Base-by-base conservation (phyloP, 2,329 filamentous ascomycete species). In the Fusarium multiceps region DNA sequence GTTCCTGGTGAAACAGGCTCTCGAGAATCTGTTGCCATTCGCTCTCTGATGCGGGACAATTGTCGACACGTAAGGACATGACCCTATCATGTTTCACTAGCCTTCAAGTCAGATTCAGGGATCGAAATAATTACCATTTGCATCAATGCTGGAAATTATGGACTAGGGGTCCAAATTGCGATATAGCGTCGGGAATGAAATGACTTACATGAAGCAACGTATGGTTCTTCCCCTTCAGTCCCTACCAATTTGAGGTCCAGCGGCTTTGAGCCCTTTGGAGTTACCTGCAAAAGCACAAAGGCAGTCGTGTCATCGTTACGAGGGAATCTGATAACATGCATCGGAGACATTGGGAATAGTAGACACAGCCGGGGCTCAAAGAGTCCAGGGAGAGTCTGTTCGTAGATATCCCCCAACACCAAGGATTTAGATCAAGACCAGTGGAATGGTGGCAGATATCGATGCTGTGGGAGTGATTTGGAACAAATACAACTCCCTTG, bases 231-330 rank as follows among this genome's bases (percentile, higher is more conserved):
- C 57, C 88, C 88, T 73, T 94, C 91, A 30, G 91, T 93, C 34
- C 87, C 91, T 34, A 90, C 83, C 30, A 94, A 78, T 75, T 88
- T 89, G 48, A 92, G 78, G 77, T 93, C 90, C 30, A 93, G 80
- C 2, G 85, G 83, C 60, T 83, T 83, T 37, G 82, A 80, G 40
- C 81, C 82, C 58, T 78, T 84, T 23, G 85, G 80, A 4, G 82
- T 82, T 59, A 89, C 85, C 72, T 92, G 85, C 20, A 92, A 75
- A 23, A 94, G 83, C 30, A 93, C 84, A 68, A 86, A 89, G 18
- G 82, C 79, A 48, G 82, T 81, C 47, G 84, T 80, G 59, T 81
- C 80, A 60, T 86, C 86, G 43, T 85, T 85, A 71, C 89, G 85
- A 62, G 85, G 82, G 68, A 93, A 82, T 66, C 87, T 86, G 56